phyloP scores from a whole-genome alignment of 345 rosid genomes.

The Sonneratia alba region DNA sequence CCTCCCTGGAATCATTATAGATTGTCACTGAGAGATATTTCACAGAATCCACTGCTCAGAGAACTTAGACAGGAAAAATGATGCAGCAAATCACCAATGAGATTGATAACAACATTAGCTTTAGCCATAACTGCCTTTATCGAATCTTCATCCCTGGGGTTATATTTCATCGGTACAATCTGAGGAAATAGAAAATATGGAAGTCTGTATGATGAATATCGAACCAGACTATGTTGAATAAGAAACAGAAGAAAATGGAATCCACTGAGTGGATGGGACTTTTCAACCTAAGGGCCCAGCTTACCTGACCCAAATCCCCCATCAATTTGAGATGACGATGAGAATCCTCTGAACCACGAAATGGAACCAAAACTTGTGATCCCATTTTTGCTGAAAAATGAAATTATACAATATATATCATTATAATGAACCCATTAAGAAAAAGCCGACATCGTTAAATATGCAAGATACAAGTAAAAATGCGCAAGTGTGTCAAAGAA shows the following conservation, averaged over 20 bases:
- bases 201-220: not conserved
- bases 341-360: conserved; percentile 85
- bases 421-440: not conserved
- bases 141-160: conserved; percentile 86
- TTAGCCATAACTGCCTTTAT: conserved; percentile 98
- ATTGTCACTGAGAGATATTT: not conserved
- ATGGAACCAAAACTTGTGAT: conserved; percentile 94
- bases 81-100: conserved; percentile 44
- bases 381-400: conserved; percentile 76
- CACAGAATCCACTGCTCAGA: conserved; percentile 18
- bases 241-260: not conserved
- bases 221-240: not conserved
- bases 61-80: not conserved
- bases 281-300: not conserved
- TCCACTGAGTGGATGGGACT: not conserved
- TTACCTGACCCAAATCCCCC: conserved; percentile 99
- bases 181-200: conserved; percentile 22
- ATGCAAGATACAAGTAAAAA: not conserved
- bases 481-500: not conserved
- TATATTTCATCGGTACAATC: conserved; percentile 91
- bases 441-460: not conserved
- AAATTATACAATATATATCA: not conserved
- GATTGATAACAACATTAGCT: conserved; percentile 96
- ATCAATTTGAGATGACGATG: conserved; percentile 94
- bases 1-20: conserved; percentile 46